Conservation (phyloP, 2,329 filamentous ascomycete species). For the Colletotrichum coccodes region DNA sequence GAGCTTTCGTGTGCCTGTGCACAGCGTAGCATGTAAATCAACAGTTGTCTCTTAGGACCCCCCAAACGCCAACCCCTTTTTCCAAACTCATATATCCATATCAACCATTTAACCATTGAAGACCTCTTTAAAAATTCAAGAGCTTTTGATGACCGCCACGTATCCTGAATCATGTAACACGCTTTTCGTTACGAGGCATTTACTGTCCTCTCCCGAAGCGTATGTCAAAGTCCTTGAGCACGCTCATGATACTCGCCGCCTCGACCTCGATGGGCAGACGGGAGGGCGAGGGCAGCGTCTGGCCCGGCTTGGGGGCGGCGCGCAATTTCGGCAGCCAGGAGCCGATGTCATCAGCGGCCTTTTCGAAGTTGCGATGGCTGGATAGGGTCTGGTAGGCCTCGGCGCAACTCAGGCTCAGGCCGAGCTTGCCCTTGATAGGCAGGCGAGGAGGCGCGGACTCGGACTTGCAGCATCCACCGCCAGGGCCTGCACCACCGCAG, state of each 20-base stretch:
- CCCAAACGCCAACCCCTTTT: background rate
- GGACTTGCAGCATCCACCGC: constrained; percentile 74
- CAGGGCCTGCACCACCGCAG: constrained; percentile 69
- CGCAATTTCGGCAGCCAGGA: constrained; percentile 80
- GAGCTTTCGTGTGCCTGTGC: background rate
- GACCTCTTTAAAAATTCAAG: background rate
- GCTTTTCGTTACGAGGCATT: background rate
- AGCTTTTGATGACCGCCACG: background rate
- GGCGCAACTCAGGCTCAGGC: constrained; percentile 75
- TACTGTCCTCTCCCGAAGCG: constrained; percentile 64
- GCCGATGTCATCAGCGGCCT: constrained; percentile 78
- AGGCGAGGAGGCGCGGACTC: constrained; percentile 41
- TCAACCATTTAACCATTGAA: background rate
- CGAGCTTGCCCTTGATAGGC: constrained; percentile 46
- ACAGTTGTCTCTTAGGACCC: background rate
- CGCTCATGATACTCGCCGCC: constrained; percentile 85
- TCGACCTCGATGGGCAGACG: constrained; percentile 79
- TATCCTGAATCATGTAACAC: background rate
- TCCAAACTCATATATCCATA: background rate
- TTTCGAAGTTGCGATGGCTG: constrained; percentile 79
- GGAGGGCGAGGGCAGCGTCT: constrained; percentile 40
- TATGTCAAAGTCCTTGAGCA: constrained; percentile 83
- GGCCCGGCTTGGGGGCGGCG: constrained; percentile 58
- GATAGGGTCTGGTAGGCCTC: constrained; percentile 83
- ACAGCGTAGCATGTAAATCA: background rate